These are phyloP conservation scores for Sugiyamaella qingdaonensis DNA, from an alignment of 805 yeast species.

Conservation along the genomic window DNA sequence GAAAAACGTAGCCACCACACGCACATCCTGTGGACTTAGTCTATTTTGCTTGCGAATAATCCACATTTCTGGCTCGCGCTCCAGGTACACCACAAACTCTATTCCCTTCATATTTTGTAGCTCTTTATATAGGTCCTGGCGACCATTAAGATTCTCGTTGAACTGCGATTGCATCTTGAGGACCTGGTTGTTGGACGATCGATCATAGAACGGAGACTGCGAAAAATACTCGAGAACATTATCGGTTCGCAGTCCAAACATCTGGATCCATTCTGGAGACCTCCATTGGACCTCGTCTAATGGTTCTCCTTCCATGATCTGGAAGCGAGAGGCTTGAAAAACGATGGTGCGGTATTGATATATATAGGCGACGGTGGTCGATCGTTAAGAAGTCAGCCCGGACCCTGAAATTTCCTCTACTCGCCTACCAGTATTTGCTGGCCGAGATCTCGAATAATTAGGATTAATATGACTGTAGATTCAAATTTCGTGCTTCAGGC, in stretches of 20 bases:
- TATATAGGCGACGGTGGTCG: neutral
- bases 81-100: conserved; percentile 72
- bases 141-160: conserved; percentile 45
- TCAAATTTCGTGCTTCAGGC: conserved; percentile 10
- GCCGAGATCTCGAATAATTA: too few relatives aligned
- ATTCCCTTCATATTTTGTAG: conserved; percentile 75
- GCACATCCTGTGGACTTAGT: conserved; percentile 45
- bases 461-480: neutral
- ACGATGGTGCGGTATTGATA: neutral
- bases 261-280: conserved; percentile 95
- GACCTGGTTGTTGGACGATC: conserved; percentile 91
- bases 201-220: conserved; percentile 90
- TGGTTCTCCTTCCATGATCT: conserved; percentile 19
- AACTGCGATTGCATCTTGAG: conserved; percentile 93
- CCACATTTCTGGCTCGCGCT: conserved; percentile 92
- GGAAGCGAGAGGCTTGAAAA: neutral
- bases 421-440: too few relatives aligned
- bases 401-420: too few relatives aligned
- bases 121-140: conserved; percentile 47
- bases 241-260: conserved; percentile 71
- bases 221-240: conserved; percentile 92
- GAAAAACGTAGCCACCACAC: conserved; percentile 70
- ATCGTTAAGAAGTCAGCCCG: too few relatives aligned
- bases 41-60: conserved; percentile 78
- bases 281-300: conserved; percentile 95